phyloP scores from a whole-genome alignment of 2,329 filamentous ascomycete species.

The Lanzia echinophila region DNA sequence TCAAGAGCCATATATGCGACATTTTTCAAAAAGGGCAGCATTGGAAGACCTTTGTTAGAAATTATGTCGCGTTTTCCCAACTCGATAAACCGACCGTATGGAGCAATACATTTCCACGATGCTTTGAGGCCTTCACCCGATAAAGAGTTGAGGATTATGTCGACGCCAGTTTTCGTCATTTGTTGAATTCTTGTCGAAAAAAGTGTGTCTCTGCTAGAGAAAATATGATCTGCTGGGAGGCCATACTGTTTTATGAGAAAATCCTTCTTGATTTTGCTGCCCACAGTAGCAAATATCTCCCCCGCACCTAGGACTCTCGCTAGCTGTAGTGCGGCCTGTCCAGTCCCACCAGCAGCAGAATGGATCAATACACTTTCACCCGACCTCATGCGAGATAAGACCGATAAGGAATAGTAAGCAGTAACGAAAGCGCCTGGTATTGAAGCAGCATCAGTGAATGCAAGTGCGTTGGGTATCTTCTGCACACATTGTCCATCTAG shows the following conservation, averaged over 20 bases:
- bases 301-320: neutral
- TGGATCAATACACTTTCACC: constrained; percentile 30
- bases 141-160: constrained; percentile 1
- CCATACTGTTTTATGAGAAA: neutral
- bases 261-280: neutral
- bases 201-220: neutral
- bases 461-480: constrained; percentile 12
- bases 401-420: constrained; percentile 13
- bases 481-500: neutral
- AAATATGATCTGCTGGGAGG: neutral
- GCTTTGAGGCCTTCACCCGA: neutral
- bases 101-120: neutral
- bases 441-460: constrained; percentile 18
- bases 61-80: neutral
- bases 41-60: neutral
- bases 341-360: constrained; percentile 27
- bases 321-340: constrained; percentile 28
- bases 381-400: too few species aligned
- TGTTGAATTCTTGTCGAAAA: neutral
- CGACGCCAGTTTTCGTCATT: neutral
- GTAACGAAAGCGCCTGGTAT: constrained; percentile 17
- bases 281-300: constrained; percentile 5
- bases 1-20: neutral
- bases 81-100: neutral
- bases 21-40: neutral